Evolutionary conservation across 2,329 filamentous ascomycete species (phyloP).

Genomic region (Ceratocystis alfenasii): DNA sequence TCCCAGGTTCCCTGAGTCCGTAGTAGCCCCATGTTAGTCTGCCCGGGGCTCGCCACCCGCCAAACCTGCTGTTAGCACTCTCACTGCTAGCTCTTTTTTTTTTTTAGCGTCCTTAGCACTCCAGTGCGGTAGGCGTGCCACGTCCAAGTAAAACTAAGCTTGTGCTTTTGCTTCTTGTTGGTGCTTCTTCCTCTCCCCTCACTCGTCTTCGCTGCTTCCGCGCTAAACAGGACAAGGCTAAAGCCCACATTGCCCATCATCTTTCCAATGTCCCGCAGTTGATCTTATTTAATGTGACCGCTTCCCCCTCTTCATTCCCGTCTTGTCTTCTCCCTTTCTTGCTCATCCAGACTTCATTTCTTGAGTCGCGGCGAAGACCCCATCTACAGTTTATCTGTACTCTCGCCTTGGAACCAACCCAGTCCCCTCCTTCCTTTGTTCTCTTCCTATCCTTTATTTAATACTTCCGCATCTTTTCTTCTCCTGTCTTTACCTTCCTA

Average conservation of each 20-base stretch:
- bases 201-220: slow-evolving; percentile 9
- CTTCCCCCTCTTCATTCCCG: slow-evolving; percentile 13
- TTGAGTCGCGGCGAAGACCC: slow-evolving; percentile 13
- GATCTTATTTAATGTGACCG: slow-evolving; percentile 17
- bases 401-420: not conserved
- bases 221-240: not conserved
- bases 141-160: not conserved
- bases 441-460: not conserved
- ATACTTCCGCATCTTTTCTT: too few relatives aligned
- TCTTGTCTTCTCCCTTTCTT: slow-evolving; percentile 9
- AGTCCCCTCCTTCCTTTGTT: not conserved
- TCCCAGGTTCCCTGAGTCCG: not conserved
- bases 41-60: too few relatives aligned
- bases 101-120: slow-evolving; percentile 3
- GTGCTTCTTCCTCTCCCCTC: not conserved
- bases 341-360: slow-evolving; percentile 17
- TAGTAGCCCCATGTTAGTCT: not conserved
- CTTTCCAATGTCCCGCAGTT: not conserved
- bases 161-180: not conserved
- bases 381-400: slow-evolving; percentile 6
- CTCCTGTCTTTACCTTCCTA: not conserved
- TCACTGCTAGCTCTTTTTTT: not conserved
- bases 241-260: not conserved
- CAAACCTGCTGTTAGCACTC: not conserved
- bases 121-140: slow-evolving; percentile 1